These are phyloP conservation scores for Colletotrichum chlorophyti DNA, from an alignment of 2,329 filamentous ascomycete genomes.

Conservation along the genomic window DNA sequence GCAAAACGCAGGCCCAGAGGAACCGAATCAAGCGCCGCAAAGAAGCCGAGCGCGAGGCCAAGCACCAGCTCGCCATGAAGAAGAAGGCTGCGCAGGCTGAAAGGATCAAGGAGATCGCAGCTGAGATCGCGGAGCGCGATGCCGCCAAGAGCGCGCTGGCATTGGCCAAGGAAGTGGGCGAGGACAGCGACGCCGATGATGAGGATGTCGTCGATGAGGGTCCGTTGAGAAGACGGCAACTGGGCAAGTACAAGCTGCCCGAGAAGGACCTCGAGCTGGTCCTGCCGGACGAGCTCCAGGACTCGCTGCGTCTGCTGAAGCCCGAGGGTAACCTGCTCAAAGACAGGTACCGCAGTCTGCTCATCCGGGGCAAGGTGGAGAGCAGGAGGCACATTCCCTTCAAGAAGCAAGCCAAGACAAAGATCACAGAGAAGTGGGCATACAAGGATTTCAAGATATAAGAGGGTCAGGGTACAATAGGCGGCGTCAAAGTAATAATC, in stretches of 20 bases:
- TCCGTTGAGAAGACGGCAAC: conserved; percentile 71
- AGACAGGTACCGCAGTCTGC: conserved; percentile 87
- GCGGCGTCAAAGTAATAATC: conserved; percentile 15
- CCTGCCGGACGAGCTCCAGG: conserved; percentile 81
- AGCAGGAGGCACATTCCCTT: conserved; percentile 79
- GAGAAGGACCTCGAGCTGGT: conserved; percentile 83
- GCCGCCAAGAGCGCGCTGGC: conserved; percentile 43
- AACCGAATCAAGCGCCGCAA: conserved; percentile 91
- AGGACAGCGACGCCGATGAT: conserved; percentile 52
- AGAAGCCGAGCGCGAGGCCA: conserved; percentile 79
- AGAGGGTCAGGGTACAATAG: neutral
- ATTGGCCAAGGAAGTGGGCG: conserved; percentile 43
- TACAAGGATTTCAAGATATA: conserved; percentile 84
- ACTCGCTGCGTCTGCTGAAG: conserved; percentile 82
- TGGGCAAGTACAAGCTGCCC: conserved; percentile 77
- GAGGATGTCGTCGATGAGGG: conserved; percentile 66
- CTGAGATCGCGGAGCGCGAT: conserved; percentile 67
- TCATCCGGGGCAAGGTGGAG: conserved; percentile 91
- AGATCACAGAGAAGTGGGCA: conserved; percentile 93
- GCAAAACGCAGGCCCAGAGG: conserved; percentile 85
- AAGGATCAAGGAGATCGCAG: conserved; percentile 73
- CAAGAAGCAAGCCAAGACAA: conserved; percentile 81
- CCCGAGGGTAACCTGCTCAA: conserved; percentile 96
- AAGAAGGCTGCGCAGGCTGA: conserved; percentile 75
- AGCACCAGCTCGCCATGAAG: conserved; percentile 78